Percentiles rank a stretch among this genome's conserved stretches.
These are phyloP conservation scores for Letharia lupina DNA, from an alignment of 495 filamentous ascomycete species.

Conservation along the genomic window DNA sequence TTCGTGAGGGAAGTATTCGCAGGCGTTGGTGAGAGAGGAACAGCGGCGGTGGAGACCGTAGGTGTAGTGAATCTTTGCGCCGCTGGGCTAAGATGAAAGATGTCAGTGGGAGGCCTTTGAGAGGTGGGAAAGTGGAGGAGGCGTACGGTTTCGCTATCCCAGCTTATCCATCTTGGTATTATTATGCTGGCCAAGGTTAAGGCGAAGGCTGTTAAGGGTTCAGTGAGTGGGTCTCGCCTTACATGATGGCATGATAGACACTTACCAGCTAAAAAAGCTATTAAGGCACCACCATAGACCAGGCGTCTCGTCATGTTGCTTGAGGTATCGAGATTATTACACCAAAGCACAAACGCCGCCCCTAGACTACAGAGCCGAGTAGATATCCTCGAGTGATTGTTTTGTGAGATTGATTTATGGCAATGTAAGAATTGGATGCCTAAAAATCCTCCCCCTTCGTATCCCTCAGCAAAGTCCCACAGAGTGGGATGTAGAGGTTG, in stretches of 20 bases:
- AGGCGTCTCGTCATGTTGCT: slow-evolving; percentile 39
- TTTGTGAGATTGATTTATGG: not conserved
- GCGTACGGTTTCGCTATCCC: slow-evolving; percentile 51
- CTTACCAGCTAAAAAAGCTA: slow-evolving; percentile 54
- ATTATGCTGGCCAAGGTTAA: slow-evolving; percentile 69
- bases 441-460: not conserved
- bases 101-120: slow-evolving; percentile 2
- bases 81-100: slow-evolving; percentile 25
- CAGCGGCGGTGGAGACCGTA: slow-evolving; percentile 78
- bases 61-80: slow-evolving; percentile 50
- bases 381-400: slow-evolving; percentile 4
- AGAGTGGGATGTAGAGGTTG: not conserved
- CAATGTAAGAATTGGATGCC: not conserved
- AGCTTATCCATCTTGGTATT: slow-evolving; percentile 73
- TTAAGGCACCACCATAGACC: slow-evolving; percentile 50
- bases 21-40: slow-evolving; percentile 51
- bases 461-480: slow-evolving; percentile 6
- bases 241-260: slow-evolving; percentile 17
- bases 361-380: not conserved
- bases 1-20: slow-evolving; percentile 50
- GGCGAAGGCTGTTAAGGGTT: slow-evolving; percentile 52
- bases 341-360: slow-evolving; percentile 3
- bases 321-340: not conserved
- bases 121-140: not conserved
- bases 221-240: not conserved